These are phyloP conservation scores for Solanum sitiens DNA, from an alignment of 257 asterid genomes.

Conservation along the genomic window DNA sequence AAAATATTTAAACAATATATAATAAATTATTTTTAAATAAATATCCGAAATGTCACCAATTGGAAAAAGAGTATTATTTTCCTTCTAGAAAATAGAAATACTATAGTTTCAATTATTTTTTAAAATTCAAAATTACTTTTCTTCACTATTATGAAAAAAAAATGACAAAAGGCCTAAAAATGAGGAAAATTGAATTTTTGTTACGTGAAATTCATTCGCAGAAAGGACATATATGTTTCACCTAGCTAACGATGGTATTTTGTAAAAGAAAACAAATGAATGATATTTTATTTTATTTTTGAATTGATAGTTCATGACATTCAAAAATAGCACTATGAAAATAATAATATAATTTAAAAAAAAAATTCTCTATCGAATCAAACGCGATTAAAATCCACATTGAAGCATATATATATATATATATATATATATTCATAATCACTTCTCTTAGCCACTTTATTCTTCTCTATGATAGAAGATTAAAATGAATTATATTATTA, in stretches of 20 bases:
- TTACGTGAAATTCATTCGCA: background rate
- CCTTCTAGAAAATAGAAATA: background rate
- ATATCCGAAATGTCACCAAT: no score
- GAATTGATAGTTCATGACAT: no score
- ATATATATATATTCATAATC: background rate
- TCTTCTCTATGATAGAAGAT: background rate
- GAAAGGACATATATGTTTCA: background rate
- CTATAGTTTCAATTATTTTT: no score
- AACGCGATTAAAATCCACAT: background rate
- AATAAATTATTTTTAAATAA: no score
- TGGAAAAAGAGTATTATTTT: background rate
- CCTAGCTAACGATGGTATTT: background rate
- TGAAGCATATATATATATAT: background rate
- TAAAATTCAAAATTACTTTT: background rate
- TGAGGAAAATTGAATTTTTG: background rate
- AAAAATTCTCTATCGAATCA: background rate
- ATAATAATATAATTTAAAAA: background rate
- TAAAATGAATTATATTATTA: background rate
- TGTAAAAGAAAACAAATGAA: background rate
- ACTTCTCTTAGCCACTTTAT: background rate
- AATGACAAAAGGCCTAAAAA: background rate
- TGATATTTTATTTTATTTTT: background rate
- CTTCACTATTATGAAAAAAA: background rate
- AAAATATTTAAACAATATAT: no score
- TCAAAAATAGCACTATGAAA: accelerated